Evolutionary conservation across 805 yeast genomes (phyloP), one percentile per base, ranked within the genome.

Genomic region (Kuraishia hungarica): DNA sequence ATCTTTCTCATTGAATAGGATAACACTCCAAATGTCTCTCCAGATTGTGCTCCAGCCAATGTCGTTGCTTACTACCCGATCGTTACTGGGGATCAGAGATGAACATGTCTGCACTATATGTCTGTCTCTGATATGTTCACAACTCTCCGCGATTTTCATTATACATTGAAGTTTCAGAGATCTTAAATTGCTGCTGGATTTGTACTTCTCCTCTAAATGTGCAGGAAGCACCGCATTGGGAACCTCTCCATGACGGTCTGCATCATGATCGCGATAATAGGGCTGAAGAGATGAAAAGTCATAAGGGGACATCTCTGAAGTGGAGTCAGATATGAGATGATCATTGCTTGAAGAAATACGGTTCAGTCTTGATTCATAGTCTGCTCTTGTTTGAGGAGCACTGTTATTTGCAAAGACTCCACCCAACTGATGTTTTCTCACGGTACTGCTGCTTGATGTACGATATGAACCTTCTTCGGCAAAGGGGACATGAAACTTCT

Each of bases 11-110:
- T 62, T 54, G 20, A 50, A 22, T 58, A 64, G 29, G 4, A 71
- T 64, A 53, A 56, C 58, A 1, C 58, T 15, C 78, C 78, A 74
- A 0, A 72, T 72, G 1, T 19, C 26, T 8, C 51, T 35, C 76
- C 76, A 71, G 6, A 63, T 52, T 35, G 50, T 48, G 19, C 24
- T 50, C 67, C 61, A 71, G 51, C 24, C 60, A 8, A 55, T 60
- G 10, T 59, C 52, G 15, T 53, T 7, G 43, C n/a, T 13, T 4
- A 3, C 43, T 4, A 13, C 11, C n/a, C 11, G n/a, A 17, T 35
- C 43, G 17, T 35, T 15, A 35, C 17, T 13, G 3, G 5, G 17
- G 15, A 35, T 35, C 4, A 35, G 3, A 35, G 43, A 6, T 7
- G 43, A 35, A 35, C 43, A 35, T 35, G 43, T 35, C 5, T 15